Evolutionary conservation across 2,329 filamentous ascomycete species (phyloP).

Genomic region (Penicillium sp.): DNA sequence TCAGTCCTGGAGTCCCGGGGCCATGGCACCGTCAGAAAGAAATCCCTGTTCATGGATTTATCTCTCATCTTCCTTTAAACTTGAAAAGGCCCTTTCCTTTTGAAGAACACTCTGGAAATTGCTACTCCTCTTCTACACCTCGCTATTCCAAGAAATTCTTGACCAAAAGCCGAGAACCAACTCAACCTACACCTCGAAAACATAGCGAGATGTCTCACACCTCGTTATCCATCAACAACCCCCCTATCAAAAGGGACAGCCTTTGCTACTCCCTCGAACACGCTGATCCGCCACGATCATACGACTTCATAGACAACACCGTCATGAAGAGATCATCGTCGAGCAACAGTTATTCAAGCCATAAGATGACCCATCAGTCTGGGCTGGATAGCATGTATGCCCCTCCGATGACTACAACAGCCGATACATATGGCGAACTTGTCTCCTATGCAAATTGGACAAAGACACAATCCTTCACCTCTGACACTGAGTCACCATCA

Average conservation of each 20-base stretch:
- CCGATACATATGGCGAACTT: neutral
- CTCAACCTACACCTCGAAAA: neutral
- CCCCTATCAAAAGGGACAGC: neutral
- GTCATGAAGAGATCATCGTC: neutral
- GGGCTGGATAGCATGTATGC: neutral
- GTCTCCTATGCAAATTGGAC: neutral
- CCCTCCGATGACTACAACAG: neutral
- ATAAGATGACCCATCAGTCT: neutral
- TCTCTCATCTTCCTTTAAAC: conserved; percentile 1
- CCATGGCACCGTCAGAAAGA: conserved; percentile 11
- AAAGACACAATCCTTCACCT: conserved; percentile 11
- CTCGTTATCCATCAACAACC: neutral
- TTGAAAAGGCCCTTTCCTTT: neutral
- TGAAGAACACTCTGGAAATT: neutral
- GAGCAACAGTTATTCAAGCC: neutral
- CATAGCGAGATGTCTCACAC: neutral
- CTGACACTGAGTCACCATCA: conserved; percentile 7
- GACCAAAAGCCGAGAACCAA: neutral
- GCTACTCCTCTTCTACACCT: neutral
- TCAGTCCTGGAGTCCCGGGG: conserved; percentile 7
- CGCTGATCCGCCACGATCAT: neutral
- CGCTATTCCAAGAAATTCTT: neutral
- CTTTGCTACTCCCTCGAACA: neutral
- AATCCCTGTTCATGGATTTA: neutral
- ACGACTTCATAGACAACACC: neutral